Percentiles rank a stretch among this genome's conserved stretches.
phyloP scores from a whole-genome alignment of 2,329 filamentous ascomycete genomes.

The Emmonsia crescens region DNA sequence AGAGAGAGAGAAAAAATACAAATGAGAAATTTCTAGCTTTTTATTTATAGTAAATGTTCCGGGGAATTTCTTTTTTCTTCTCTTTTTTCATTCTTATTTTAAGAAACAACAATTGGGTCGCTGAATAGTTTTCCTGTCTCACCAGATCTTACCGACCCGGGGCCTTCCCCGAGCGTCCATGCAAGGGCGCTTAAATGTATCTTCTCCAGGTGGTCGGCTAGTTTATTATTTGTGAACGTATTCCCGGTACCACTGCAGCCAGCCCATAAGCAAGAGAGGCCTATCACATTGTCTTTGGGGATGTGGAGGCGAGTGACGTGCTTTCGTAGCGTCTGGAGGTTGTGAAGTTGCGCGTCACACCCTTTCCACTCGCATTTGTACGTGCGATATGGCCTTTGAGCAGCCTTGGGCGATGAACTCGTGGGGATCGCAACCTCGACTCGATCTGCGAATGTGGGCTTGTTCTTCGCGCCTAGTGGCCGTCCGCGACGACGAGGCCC shows the following conservation, averaged over 20 bases:
- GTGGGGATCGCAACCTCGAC: slow-evolving; percentile 16
- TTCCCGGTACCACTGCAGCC: slow-evolving; percentile 22
- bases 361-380: slow-evolving; percentile 49
- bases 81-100: slow-evolving; percentile 1
- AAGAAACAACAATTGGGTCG: slow-evolving; percentile 13
- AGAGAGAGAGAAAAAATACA: slow-evolving; percentile 5
- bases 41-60: background rate
- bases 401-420: slow-evolving; percentile 7
- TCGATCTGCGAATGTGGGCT: slow-evolving; percentile 9
- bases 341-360: slow-evolving; percentile 51
- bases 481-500: slow-evolving; percentile 16
- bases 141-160: slow-evolving; percentile 43
- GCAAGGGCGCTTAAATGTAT: slow-evolving; percentile 44
- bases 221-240: slow-evolving; percentile 22
- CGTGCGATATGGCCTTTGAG: slow-evolving; percentile 24
- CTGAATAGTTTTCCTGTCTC: slow-evolving; percentile 21
- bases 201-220: slow-evolving; percentile 43
- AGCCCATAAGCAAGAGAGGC: slow-evolving; percentile 23
- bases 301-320: slow-evolving; percentile 49
- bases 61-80: background rate
- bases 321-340: slow-evolving; percentile 47
- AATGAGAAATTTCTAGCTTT: background rate
- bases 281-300: slow-evolving; percentile 15
- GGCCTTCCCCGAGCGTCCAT: slow-evolving; percentile 52
- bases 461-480: slow-evolving; percentile 23